Base-by-base conservation (phyloP, 148 eudicot genomes). In the Rhododendron ovatum region DNA sequence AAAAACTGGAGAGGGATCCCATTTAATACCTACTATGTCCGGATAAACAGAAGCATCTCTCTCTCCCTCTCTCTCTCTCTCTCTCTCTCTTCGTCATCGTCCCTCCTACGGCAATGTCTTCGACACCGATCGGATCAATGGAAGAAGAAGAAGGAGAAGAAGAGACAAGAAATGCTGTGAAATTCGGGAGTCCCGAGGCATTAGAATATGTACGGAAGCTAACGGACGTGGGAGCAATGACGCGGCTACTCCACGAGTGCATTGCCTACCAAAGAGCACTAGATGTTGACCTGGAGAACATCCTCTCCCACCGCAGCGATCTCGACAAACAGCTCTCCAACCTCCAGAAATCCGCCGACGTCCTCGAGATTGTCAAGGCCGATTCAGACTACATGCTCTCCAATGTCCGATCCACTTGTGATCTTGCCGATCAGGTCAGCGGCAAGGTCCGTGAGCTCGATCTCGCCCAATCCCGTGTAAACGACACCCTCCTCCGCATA, bases 401-500 rank as follows among this genome's bases (percentile, higher is more conserved):
- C 79, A 93, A 96, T 84, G 94, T 96, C 85, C 82, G 87, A 39
- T 89, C 93, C 48, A 96, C 99, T 51, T 94, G 94, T 35, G 43
- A 65, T 9, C 95, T 95, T 61, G 98, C 99, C 76, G 98, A 95
- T 59, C 87, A 88, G 63, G 99, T 92, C 63, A 92, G 95, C 47
- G 92, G 94, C 28, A 95, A 93, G 86, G 99, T 96, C 78, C 96
- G 98, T 26, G 94, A 93, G 86, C 98, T 96, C 78, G 98, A 96
- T 86, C 93, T 95, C 17, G 96, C 98, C 10, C 98, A 95, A 78
- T 92, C 98, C 0, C 98, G 96, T 80, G 98, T 96, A 48, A 90
- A 92, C 17, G 83, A 86, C 63, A 96, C 98, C 18, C 88, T 95
- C 17, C 90, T 90, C 28, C 93, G 94, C 26, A 92, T 96, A 18